Conservation (phyloP, 192 early-diverging fungal species). For the Backusella mclennaniae region DNA sequence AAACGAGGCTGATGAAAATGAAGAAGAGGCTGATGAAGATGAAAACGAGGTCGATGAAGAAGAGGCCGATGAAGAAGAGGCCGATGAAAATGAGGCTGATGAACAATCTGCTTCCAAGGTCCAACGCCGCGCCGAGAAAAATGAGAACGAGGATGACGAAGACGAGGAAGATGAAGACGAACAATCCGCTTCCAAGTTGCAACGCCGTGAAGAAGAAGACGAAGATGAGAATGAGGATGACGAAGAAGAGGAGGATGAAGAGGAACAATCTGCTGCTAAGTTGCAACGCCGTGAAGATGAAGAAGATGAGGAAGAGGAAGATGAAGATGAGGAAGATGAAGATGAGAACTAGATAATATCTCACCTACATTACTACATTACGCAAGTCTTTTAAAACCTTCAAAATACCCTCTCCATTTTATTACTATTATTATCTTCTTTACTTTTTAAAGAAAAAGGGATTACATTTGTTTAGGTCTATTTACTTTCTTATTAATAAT, state of each 20-base stretch:
- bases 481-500: not conserved
- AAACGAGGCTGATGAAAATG: not conserved
- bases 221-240: not conserved
- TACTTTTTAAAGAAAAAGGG: not conserved
- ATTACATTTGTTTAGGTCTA: not conserved
- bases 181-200: not conserved
- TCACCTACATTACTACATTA: not conserved
- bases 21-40: not conserved
- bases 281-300: not conserved
- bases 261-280: not conserved
- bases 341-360: not conserved
- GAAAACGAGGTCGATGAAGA: not conserved
- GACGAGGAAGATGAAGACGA: not conserved
- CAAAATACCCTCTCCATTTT: not conserved
- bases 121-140: not conserved
- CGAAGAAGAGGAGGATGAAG: not conserved
- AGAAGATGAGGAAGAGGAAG: not conserved
- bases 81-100: not conserved
- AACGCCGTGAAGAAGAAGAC: not conserved
- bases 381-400: not conserved
- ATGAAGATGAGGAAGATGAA: not conserved
- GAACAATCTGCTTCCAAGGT: not conserved
- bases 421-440: not conserved
- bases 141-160: not conserved
- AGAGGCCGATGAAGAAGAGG: not conserved